Evolutionary conservation across 257 asterid genomes (phyloP).

Genomic region (Solanum arcanum): DNA sequence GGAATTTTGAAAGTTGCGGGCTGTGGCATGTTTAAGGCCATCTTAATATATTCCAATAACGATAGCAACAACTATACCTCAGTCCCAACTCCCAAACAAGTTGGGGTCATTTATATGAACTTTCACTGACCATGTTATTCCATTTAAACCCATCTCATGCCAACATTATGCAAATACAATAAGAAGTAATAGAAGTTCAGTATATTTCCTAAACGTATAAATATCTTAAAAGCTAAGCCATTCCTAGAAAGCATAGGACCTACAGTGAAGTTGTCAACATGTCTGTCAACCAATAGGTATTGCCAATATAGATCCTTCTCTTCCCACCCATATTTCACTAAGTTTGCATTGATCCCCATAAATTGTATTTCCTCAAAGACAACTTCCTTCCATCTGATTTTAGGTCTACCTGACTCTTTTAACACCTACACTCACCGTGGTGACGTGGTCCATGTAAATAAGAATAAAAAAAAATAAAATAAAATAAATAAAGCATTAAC

Average conservation of each 20-base stretch:
- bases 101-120: background rate
- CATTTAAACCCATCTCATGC: background rate
- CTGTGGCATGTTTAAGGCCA: background rate
- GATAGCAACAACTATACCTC: background rate
- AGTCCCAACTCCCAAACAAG: background rate
- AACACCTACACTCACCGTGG: background rate
- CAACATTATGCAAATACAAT: background rate
- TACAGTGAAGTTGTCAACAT: background rate
- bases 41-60: background rate
- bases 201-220: background rate
- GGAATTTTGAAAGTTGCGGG: background rate
- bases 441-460: background rate
- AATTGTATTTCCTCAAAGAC: background rate
- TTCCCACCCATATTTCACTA: background rate
- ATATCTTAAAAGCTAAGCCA: background rate
- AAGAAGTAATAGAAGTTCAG: background rate
- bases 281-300: background rate
- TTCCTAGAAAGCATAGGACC: background rate
- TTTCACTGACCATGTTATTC: background rate
- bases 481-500: background rate
- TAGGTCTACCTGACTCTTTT: background rate
- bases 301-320: background rate
- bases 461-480: no score
- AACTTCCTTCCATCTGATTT: background rate
- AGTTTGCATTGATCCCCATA: background rate